These are phyloP conservation scores for Westerdykella ornata DNA, from an alignment of 2,329 filamentous ascomycete species.

Conservation along the genomic window DNA sequence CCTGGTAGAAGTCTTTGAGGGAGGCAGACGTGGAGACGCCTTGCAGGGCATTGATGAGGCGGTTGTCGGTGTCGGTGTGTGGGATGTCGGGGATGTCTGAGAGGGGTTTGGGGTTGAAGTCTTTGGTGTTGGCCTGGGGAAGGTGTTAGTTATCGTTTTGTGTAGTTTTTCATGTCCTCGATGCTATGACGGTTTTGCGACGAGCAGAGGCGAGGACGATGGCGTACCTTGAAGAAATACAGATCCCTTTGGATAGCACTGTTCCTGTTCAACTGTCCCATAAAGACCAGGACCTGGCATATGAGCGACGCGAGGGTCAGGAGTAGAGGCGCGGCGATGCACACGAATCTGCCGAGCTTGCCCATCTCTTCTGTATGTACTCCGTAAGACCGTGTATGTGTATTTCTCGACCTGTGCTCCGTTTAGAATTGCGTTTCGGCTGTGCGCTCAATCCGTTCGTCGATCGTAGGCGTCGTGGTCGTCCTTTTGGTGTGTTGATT, in stretches of 20 bases:
- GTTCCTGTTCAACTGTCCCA: conserved; percentile 50
- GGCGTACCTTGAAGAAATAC: conserved; percentile 51
- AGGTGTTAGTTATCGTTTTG: conserved; percentile 10
- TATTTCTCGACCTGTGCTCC: not conserved
- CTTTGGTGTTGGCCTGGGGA: conserved; percentile 33
- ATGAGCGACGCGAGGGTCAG: conserved; percentile 73
- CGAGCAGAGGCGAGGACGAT: conserved; percentile 48
- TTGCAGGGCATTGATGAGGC: conserved; percentile 39
- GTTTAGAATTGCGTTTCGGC: not conserved
- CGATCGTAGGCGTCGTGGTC: no score
- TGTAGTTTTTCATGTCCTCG: no score
- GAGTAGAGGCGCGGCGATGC: conserved; percentile 79
- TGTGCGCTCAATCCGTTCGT: not conserved
- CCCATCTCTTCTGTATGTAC: conserved; percentile 49
- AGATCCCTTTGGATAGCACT: conserved; percentile 44
- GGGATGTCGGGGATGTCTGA: conserved; percentile 18
- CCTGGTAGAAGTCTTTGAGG: conserved; percentile 69
- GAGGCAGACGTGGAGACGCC: conserved; percentile 34
- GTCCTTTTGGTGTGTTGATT: no score
- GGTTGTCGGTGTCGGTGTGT: conserved; percentile 27
- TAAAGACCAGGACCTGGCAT: conserved; percentile 54
- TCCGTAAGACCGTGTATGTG: not conserved
- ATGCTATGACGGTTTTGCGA: conserved; percentile 10
- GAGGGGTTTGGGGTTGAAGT: conserved; percentile 50
- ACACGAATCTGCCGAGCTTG: conserved; percentile 70